phyloP scores from a whole-genome alignment of 768 basidiomycete species.

The Daedaleopsis sinensis region DNA sequence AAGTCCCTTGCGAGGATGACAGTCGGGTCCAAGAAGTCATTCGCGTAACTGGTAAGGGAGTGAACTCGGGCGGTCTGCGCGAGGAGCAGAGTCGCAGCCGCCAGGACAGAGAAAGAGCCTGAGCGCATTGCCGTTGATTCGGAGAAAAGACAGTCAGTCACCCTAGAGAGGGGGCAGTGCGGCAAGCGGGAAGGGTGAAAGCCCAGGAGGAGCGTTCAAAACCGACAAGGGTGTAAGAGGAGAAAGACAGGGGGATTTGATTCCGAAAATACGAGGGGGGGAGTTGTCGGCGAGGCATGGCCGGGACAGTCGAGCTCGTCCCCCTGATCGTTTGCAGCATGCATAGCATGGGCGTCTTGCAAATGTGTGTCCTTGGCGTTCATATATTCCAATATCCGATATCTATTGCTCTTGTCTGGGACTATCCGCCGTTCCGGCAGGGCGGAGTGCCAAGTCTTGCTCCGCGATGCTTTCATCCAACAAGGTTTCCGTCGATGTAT shows the following conservation, averaged over 20 bases:
- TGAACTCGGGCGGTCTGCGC: conserved; percentile 15
- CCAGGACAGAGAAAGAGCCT: conserved; percentile 1
- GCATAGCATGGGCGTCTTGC: conserved; percentile 1
- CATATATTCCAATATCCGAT: too few relatives aligned
- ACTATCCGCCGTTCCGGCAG: too few relatives aligned
- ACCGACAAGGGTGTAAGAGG: not conserved
- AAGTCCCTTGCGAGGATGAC: conserved; percentile 48
- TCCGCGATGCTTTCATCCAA: too few relatives aligned
- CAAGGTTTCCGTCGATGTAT: too few relatives aligned
- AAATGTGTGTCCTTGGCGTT: too few relatives aligned
- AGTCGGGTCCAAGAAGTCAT: conserved; percentile 58
- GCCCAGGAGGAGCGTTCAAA: not conserved
- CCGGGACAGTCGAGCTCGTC: conserved; percentile 3
- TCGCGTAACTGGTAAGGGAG: conserved; percentile 48
- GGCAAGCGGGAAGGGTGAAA: not conserved
- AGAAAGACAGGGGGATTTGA: not conserved
- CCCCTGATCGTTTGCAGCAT: conserved; percentile 5
- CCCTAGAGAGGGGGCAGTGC: not conserved
- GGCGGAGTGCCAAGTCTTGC: too few relatives aligned
- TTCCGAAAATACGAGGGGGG: not conserved
- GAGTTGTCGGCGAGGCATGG: not conserved
- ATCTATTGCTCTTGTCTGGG: too few relatives aligned
- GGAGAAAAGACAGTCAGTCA: conserved; percentile 7
- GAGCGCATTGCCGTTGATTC: not conserved
- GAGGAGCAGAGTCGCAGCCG: conserved; percentile 12